A percentile compares a stretch with the other conserved stretches of the same genome.
These are phyloP conservation scores for Colletotrichum cordylinicola DNA, from an alignment of 2,329 filamentous ascomycete species.

Conservation along the genomic window DNA sequence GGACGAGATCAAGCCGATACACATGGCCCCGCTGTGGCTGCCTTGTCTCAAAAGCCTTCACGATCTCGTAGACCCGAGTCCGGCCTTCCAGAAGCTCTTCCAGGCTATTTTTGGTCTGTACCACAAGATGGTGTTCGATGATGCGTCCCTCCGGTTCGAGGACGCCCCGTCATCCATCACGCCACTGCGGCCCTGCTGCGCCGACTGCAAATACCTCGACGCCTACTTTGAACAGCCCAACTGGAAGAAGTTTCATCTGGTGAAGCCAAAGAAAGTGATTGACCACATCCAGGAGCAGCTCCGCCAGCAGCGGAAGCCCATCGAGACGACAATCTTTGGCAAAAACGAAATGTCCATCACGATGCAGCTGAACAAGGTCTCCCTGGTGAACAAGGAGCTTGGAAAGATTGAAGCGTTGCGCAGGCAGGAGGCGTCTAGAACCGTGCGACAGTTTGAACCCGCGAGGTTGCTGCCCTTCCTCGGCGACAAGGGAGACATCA, in stretches of 20 bases:
- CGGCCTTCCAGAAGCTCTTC: conserved; percentile 3
- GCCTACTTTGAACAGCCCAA: conserved; percentile 6
- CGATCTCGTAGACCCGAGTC: background rate
- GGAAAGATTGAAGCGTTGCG: background rate
- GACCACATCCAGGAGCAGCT: background rate
- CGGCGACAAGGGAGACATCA: background rate
- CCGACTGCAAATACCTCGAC: conserved; percentile 2
- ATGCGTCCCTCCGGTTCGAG: background rate
- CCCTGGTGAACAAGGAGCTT: conserved; percentile 4
- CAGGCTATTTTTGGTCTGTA: conserved; percentile 1
- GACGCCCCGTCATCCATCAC: background rate
- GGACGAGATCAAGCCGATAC: conserved; percentile 3
- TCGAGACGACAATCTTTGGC: conserved; percentile 1
- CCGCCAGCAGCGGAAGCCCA: conserved; percentile 1
- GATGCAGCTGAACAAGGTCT: conserved; percentile 11
- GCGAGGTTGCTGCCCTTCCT: conserved; percentile 10
- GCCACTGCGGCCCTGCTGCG: conserved; percentile 2
- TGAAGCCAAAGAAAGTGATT: background rate
- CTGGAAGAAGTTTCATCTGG: conserved; percentile 9
- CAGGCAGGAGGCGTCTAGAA: conserved; percentile 3
- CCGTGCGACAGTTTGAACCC: background rate
- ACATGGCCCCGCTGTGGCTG: conserved; percentile 11
- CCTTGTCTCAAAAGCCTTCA: conserved; percentile 3
- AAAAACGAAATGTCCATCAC: background rate
- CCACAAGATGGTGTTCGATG: conserved; percentile 1